Base-by-base conservation (phyloP, 75 land plant genomes). In the Pseudotsuga menziesii region DNA sequence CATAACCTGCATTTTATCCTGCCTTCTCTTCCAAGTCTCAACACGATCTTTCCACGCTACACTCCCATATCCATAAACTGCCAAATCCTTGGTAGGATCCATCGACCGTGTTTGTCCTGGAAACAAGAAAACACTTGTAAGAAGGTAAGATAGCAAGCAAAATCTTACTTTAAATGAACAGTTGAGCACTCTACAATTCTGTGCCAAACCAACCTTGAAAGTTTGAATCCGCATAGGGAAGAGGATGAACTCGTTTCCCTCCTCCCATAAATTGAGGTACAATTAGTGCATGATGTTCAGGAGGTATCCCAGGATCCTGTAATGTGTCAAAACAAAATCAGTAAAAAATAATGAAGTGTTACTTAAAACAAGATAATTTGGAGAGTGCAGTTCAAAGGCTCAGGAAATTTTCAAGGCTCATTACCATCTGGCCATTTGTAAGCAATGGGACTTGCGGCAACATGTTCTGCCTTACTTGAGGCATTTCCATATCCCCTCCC, bases 41-140 rank as follows among this genome's bases (percentile, higher is more conserved):
- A 92, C 79, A 69, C 92, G 77, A 55, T 97, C 94, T 82, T 97
- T 97, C 98, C 99, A 97, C 0, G 99, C 92, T 61, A 97, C 96
- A 80, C 92, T 94, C 58, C 99, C 99, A 88, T 95, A 97, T 12
- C 99, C 99, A 77, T 97, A 97, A 3, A 90, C 90, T 48, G 99
- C 88, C 70, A 92, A 79, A 62, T 97, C 99, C 72, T 91, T 97
- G n/a, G 82, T 85, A 3, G 99, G 98, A 82, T 91, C 98, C 91
- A 97, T 86, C 0, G 99, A 79, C 75, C 99, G 83, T 6, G 90
- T 86, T 63, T 84, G 85, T 66, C 82, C 96, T 88, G 93, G 58
- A 32, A 57, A 27, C 39, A 69, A 20, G 36, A 71, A 36, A 58
- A 78, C 14, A 25, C 27, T 3, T 57, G 35, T 27, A 54, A 78